phyloP scores from a whole-genome alignment of 495 filamentous ascomycete genomes.

The Aspergillus homomorphus region DNA sequence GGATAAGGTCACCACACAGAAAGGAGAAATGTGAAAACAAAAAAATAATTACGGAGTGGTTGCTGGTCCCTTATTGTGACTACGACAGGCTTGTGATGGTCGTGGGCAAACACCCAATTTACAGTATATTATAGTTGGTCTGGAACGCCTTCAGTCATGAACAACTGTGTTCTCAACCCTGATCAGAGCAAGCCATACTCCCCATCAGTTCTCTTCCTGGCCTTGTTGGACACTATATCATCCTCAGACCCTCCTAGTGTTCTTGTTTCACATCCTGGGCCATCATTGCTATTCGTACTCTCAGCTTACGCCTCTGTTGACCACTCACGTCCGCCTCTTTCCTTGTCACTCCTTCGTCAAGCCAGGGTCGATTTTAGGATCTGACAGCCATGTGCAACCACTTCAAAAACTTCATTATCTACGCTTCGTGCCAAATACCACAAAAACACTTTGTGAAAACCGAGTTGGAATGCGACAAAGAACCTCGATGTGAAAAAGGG shows the following conservation, averaged over 20 bases:
- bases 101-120: not conserved
- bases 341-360: conserved; percentile 5
- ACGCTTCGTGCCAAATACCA: conserved; percentile 65
- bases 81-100: conserved; percentile 1
- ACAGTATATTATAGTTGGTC: too few relatives aligned
- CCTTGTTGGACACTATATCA: too few relatives aligned
- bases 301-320: not conserved
- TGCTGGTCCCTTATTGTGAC: not conserved
- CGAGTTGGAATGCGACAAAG: conserved; percentile 59
- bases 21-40: not conserved
- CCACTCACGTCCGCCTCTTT: not conserved
- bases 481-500: conserved; percentile 57
- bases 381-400: conserved; percentile 67
- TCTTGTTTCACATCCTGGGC: too few relatives aligned
- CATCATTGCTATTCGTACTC: too few relatives aligned
- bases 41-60: not conserved
- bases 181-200: too few relatives aligned
- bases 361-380: conserved; percentile 8
- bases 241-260: too few relatives aligned
- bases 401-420: conserved; percentile 75
- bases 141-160: too few relatives aligned
- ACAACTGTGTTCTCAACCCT: too few relatives aligned
- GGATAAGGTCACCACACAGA: too few relatives aligned
- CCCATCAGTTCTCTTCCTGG: too few relatives aligned
- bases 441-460: conserved; percentile 66